Conservation (phyloP, 2,329 filamentous ascomycete genomes). For the Elsinoe arachidis region DNA sequence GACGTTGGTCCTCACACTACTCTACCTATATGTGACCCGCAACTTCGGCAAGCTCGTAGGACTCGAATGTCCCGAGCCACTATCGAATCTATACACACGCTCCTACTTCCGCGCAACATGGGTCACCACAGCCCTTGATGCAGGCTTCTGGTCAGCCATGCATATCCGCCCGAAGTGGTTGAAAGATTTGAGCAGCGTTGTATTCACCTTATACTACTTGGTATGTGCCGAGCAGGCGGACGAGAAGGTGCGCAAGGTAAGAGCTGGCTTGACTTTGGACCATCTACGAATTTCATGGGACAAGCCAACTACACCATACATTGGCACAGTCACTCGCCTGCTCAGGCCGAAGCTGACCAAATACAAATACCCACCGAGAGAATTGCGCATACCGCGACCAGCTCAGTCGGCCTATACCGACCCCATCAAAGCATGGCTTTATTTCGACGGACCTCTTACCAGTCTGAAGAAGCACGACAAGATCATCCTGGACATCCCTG, state of each 20-base stretch:
- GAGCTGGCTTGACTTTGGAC: slow-evolving; percentile 78
- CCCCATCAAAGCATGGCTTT: slow-evolving; percentile 79
- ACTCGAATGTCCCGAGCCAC: slow-evolving; percentile 83
- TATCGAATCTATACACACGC: slow-evolving; percentile 86
- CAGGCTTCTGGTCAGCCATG: slow-evolving; percentile 98
- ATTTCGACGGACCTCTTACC: slow-evolving; percentile 80
- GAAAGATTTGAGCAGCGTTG: slow-evolving; percentile 69
- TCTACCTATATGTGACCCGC: slow-evolving; percentile 82
- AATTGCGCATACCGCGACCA: slow-evolving; percentile 76
- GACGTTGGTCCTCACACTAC: slow-evolving; percentile 73
- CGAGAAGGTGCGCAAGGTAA: slow-evolving; percentile 88
- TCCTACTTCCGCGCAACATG: slow-evolving; percentile 95
- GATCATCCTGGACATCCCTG: slow-evolving; percentile 80
- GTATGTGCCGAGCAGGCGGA: slow-evolving; percentile 89
- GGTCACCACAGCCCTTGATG: slow-evolving; percentile 89
- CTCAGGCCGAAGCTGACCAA: slow-evolving; percentile 60
- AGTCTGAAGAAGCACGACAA: slow-evolving; percentile 68
- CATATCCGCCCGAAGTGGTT: slow-evolving; percentile 72
- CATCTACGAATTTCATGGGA: slow-evolving; percentile 93
- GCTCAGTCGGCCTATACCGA: slow-evolving; percentile 72
- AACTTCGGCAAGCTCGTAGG: slow-evolving; percentile 92
- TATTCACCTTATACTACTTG: slow-evolving; percentile 85
- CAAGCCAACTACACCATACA: slow-evolving; percentile 81
- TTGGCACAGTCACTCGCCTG: slow-evolving; percentile 62
- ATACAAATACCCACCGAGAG: slow-evolving; percentile 70